Base-by-base conservation (phyloP, 148 eudicot genomes). In the Camellia granthamiana region DNA sequence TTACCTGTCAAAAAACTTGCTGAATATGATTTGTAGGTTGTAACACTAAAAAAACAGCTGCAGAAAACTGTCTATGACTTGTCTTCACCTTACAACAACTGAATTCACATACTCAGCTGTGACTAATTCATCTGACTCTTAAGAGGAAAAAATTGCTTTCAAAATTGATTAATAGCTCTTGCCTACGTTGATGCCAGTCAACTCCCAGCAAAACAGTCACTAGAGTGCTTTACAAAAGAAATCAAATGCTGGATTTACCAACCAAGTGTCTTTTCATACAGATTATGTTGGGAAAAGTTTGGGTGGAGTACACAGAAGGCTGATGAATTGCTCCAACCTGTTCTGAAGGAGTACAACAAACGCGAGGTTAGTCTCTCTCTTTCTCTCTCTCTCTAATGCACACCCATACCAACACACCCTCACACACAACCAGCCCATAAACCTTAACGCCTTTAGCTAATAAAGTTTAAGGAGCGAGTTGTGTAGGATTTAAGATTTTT, bases 241-340 rank as follows among this genome's bases (percentile, higher is more conserved):
- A 42, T 38, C 61, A 46, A 77, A 16, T 71, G 66, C 49, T 62
- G 47, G 61, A 51, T 49, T 59, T 59, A 15, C 18, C 46, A 47
- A 76, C 8, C 54, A 62, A 41, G 8, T 83, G 52, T 78, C 16
- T 77, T 72, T 76, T 79, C 68, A 11, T 77, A 80, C 90, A 95
- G 99, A 85, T 84, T 93, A 82, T 93, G 99, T 79, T 91, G 90
- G 90, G 99, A 95, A 80, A 95, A 92, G 88, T 91, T 95, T 85
- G 91, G 92, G 23, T 95, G 99, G 99, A 81, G 82, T 65, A 80
- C 80, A 74, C 92, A 90, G 78, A 95, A 93, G 89, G 92, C 97
- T 44, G 97, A 95, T 83, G 98, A 95, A 80, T 80, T 93, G 90
- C 95, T 95, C 71, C 78, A 86, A 47, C 99, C 99, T 64, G 99